Evolutionary conservation across 495 filamentous ascomycete species (phyloP), one percentile per base, ranked within the genome.

Genomic region (Oleoguttula mirabilis): DNA sequence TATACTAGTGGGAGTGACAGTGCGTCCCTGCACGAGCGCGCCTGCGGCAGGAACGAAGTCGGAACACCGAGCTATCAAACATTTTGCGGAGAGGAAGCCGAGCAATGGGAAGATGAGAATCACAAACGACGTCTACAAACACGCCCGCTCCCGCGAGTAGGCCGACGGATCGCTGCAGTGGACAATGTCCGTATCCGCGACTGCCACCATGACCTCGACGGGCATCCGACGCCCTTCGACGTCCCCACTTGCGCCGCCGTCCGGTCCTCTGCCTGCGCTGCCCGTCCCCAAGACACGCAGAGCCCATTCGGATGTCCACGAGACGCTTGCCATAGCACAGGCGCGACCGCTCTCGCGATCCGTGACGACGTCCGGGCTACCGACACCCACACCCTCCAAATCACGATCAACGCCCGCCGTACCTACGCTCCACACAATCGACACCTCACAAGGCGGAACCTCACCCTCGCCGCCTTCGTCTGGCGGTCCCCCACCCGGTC

Each of bases 401-500:
- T 19, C 30, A n/a, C 38, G 33, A 4, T 52, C 44, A 0, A 48
- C 49, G n/a, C 49, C 49, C 3, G 38, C 43, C 11, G 49, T 52
- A 10, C 49, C 49, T n/a, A 52, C 49, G 1, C 28, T 52, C 1
- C 43, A 36, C 24, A 48, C 47, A 3, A 23, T 17, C 5, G 21
- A 36, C 21, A 21, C 27, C 2, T 12, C 16, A 8, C 12, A 31
- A 4, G 19, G 10, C 20, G 14, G 6, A 16, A 5, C 17, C n/a
- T 32, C 27, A 35, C 22, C 32, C 32, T n/a, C 21, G 32, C 21
- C 25, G 12, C 21, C 36, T 1, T 38, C 37, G 1, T 42, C 45
- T n/a, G 49, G 45, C 14, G 40, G 55, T 40, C 65, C 69, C 8
- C 63, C 75, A 7, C 61, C 67, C 7, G 70, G 73, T 7, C 85